phyloP scores from a whole-genome alignment of 1,284 basidiomycete genomes.

The Volvariella surrecta region DNA sequence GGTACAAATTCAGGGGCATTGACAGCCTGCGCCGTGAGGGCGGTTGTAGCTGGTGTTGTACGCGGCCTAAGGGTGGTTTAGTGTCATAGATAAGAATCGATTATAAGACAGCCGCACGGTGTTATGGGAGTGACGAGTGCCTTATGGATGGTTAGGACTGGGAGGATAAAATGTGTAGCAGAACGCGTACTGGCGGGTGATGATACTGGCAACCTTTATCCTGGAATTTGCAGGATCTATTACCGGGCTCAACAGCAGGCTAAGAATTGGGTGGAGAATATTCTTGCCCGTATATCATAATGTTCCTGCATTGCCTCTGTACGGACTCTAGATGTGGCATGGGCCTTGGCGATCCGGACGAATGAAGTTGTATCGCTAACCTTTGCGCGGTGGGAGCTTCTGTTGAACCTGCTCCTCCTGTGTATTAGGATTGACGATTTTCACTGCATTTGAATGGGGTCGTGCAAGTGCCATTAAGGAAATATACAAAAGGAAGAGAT shows the following conservation, averaged over 20 bases:
- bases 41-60: conserved; percentile 27
- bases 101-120: conserved; percentile 16
- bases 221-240: conserved; percentile 76
- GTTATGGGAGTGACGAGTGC: neutral
- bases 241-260: neutral
- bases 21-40: conserved; percentile 37
- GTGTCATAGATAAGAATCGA: conserved; percentile 9
- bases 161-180: neutral
- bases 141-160: neutral
- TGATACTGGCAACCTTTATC: conserved; percentile 81
- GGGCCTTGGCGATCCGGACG: conserved; percentile 6
- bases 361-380: conserved; percentile 16
- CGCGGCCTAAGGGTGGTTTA: conserved; percentile 21
- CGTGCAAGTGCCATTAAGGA: conserved; percentile 32
- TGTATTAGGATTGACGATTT: conserved; percentile 31
- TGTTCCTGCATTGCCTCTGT: conserved; percentile 80
- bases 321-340: conserved; percentile 43
- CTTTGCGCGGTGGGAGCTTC: conserved; percentile 25
- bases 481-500: conserved; percentile 5
- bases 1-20: conserved; percentile 86
- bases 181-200: conserved; percentile 59
- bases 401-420: conserved; percentile 21
- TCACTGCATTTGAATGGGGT: conserved; percentile 33
- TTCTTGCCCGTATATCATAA: conserved; percentile 78
- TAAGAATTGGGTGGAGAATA: conserved; percentile 2